A percentile compares a stretch with the other conserved stretches of the same genome.
Conservation (phyloP, 1,139 yeast genomes). For the Kodamaea arcana region DNA sequence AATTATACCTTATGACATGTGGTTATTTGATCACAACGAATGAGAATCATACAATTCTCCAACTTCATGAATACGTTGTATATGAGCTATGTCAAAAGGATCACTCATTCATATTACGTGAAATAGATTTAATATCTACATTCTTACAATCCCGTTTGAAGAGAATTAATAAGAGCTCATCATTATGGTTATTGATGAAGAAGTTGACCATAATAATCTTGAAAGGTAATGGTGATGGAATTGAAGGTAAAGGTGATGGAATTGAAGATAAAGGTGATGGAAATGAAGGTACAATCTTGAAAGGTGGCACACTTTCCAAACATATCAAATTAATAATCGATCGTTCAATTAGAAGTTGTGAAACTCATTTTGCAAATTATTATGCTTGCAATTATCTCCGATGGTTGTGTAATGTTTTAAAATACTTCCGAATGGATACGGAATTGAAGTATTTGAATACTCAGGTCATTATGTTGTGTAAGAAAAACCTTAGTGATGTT, state of each 20-base stretch:
- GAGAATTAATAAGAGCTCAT: constrained; percentile 41
- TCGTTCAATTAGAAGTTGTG: constrained; percentile 28
- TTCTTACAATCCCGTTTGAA: constrained; percentile 31
- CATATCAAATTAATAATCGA: constrained; percentile 12
- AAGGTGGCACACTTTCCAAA: no score
- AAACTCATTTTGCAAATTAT: constrained; percentile 40
- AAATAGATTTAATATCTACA: constrained; percentile 29
- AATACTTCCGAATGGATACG: constrained; percentile 2
- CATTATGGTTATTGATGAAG: constrained; percentile 37
- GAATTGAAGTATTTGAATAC: constrained; percentile 4
- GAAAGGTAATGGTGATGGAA: not conserved
- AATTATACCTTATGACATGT: constrained; percentile 24
- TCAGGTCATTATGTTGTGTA: constrained; percentile 15
- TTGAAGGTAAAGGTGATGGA: no score
- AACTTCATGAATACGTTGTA: constrained; percentile 27
- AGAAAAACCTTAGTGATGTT: constrained; percentile 24
- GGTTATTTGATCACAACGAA: constrained; percentile 39
- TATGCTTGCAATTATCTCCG: constrained; percentile 32
- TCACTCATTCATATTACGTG: constrained; percentile 11
- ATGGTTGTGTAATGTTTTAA: constrained; percentile 24
- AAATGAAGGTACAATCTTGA: constrained; percentile 1
- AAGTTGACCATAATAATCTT: constrained; percentile 20
- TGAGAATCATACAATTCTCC: constrained; percentile 35
- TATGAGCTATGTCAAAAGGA: constrained; percentile 11
- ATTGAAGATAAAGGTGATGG: not conserved